Conservation (phyloP, 2,329 filamentous ascomycete species). For the Colletotrichum lindemuthianum region DNA sequence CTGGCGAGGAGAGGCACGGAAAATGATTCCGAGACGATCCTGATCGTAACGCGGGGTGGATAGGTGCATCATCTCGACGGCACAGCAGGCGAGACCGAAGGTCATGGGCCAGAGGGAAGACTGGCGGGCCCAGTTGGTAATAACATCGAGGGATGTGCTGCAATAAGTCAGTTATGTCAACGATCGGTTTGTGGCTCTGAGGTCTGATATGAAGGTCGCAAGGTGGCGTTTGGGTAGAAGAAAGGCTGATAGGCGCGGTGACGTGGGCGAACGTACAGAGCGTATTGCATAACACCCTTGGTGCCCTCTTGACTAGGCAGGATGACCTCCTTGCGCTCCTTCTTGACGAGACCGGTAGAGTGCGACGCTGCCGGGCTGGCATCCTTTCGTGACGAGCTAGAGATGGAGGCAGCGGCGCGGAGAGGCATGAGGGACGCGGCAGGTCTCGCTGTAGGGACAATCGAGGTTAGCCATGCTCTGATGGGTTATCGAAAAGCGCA, state of each 20-base stretch:
- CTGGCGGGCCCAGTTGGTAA: slow-evolving; percentile 87
- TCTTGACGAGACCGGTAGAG: slow-evolving; percentile 61
- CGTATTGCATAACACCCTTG: slow-evolving; percentile 86
- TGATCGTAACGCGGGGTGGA: slow-evolving; percentile 91
- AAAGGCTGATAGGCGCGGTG: not conserved
- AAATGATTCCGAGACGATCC: slow-evolving; percentile 89
- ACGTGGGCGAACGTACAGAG: slow-evolving; percentile 70
- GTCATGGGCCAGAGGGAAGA: slow-evolving; percentile 89
- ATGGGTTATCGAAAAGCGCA: not conserved
- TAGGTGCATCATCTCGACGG: slow-evolving; percentile 92
- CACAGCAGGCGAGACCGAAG: slow-evolving; percentile 89
- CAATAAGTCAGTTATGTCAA: not conserved
- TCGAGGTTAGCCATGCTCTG: slow-evolving; percentile 38
- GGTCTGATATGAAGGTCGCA: not conserved
- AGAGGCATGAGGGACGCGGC: slow-evolving; percentile 70
- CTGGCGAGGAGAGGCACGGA: slow-evolving; percentile 87
- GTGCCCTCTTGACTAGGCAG: slow-evolving; percentile 81
- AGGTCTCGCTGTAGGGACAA: slow-evolving; percentile 67
- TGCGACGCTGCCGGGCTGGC: slow-evolving; percentile 67
- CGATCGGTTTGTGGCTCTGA: not conserved
- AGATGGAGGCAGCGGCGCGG: slow-evolving; percentile 72
- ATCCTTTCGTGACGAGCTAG: slow-evolving; percentile 71
- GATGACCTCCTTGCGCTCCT: slow-evolving; percentile 75
- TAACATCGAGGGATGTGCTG: slow-evolving; percentile 80
- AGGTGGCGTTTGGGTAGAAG: not conserved